These are phyloP conservation scores for Carallia brachiata DNA, from an alignment of 345 rosid species.

Conservation along the genomic window DNA sequence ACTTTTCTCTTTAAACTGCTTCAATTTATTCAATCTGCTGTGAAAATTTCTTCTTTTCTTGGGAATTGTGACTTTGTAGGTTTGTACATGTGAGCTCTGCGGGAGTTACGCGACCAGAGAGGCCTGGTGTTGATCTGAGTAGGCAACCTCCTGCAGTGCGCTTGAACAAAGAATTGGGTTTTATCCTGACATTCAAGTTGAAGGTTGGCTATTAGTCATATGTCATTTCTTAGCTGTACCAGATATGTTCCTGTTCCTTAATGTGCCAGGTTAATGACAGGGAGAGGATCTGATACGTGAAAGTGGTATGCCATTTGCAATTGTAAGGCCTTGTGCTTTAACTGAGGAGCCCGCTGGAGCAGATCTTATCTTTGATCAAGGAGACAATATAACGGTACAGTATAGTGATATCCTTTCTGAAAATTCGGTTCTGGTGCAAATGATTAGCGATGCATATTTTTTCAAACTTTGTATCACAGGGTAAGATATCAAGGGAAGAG, in stretches of 20 bases:
- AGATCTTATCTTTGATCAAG: conserved; percentile 88
- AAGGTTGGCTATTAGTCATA: conserved; percentile 44
- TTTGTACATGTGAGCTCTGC: conserved; percentile 93
- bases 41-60: neutral
- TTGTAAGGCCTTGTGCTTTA: conserved; percentile 87
- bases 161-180: conserved; percentile 90
- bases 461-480: conserved; percentile 38
- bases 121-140: conserved; percentile 90
- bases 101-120: conserved; percentile 91
- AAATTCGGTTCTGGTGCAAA: neutral
- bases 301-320: conserved; percentile 82
- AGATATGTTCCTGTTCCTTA: neutral
- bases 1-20: neutral
- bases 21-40: neutral
- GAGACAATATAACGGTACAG: conserved; percentile 79
- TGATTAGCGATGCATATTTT: neutral
- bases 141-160: conserved; percentile 98
- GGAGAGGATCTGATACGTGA: conserved; percentile 88
- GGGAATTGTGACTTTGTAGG: conserved; percentile 38
- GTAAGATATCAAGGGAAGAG: conserved; percentile 93
- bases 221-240: neutral
- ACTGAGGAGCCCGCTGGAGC: conserved; percentile 99
- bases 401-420: neutral
- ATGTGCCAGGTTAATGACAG: conserved; percentile 25
- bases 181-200: conserved; percentile 79